Conservation (phyloP, 106 monocot genomes). For the Dactylorhiza incarnata region DNA sequence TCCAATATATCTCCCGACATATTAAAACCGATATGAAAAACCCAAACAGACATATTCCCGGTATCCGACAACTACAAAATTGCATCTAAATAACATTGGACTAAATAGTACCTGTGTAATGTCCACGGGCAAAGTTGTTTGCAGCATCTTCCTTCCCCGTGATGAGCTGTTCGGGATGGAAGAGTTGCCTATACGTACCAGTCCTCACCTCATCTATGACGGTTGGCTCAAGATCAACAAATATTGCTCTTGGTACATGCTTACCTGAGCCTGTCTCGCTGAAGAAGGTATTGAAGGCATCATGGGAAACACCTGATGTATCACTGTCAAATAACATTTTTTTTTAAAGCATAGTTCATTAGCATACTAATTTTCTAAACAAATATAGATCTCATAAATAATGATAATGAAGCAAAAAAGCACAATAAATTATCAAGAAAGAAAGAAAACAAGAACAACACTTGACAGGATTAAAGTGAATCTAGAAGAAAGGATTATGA, state of each 20-base stretch:
- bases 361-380: not conserved
- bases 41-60: no score
- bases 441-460: not conserved
- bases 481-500: no score
- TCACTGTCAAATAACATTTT: conserved; percentile 10
- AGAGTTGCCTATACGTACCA: conserved; percentile 23
- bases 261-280: conserved; percentile 30
- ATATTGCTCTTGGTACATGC: conserved; percentile 29
- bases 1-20: no score
- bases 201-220: conserved; percentile 31
- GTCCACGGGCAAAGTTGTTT: conserved; percentile 28
- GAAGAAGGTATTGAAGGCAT: conserved; percentile 36
- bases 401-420: not conserved
- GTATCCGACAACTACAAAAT: no score
- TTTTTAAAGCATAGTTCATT: not conserved
- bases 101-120: conserved; percentile 16
- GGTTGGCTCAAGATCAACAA: conserved; percentile 32
- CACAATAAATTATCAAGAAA: not conserved
- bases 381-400: not conserved
- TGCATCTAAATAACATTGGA: not conserved
- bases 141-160: conserved; percentile 33
- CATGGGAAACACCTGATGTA: conserved; percentile 11
- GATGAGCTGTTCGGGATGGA: conserved; percentile 31
- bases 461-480: no score
- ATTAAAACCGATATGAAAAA: no score